Evolutionary conservation across 768 basidiomycete species (phyloP).

Genomic region (Inosperma sp.): DNA sequence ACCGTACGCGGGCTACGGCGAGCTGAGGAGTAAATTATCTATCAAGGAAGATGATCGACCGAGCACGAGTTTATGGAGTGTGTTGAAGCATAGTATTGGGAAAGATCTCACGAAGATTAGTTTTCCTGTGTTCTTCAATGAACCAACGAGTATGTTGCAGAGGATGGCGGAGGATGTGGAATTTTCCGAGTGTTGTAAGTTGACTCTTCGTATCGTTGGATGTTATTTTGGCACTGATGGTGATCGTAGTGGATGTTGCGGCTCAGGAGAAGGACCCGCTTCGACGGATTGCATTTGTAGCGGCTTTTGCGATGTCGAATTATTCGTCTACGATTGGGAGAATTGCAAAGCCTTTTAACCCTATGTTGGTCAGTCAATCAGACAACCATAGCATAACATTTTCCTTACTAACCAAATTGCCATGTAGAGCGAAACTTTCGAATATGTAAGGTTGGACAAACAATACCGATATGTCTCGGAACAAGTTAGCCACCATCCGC

Average conservation of each 20-base stretch:
- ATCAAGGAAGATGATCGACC: constrained; percentile 74
- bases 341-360: constrained; percentile 97
- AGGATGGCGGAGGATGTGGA: constrained; percentile 99
- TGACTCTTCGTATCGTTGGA: background rate
- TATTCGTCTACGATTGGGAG: constrained; percentile 95
- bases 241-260: constrained; percentile 72
- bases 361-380: constrained; percentile 67
- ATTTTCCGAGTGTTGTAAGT: constrained; percentile 86
- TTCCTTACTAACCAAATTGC: background rate
- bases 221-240: constrained; percentile 5
- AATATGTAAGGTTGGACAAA: constrained; percentile 84
- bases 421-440: constrained; percentile 82
- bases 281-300: constrained; percentile 84
- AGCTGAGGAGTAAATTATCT: constrained; percentile 56
- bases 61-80: constrained; percentile 88
- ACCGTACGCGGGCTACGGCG: constrained; percentile 64
- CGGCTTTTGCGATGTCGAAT: constrained; percentile 97
- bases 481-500: constrained; percentile 97
- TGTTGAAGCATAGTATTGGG: constrained; percentile 91
- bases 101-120: constrained; percentile 96
- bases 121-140: constrained; percentile 92
- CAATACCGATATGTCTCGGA: constrained; percentile 92
- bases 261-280: constrained; percentile 70
- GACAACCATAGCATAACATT: background rate
- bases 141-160: constrained; percentile 95